Percentiles rank a stretch among this genome's conserved stretches.
These are phyloP conservation scores for Backusella circina DNA, from an alignment of 192 early-diverging fungal species.

Conservation along the genomic window DNA sequence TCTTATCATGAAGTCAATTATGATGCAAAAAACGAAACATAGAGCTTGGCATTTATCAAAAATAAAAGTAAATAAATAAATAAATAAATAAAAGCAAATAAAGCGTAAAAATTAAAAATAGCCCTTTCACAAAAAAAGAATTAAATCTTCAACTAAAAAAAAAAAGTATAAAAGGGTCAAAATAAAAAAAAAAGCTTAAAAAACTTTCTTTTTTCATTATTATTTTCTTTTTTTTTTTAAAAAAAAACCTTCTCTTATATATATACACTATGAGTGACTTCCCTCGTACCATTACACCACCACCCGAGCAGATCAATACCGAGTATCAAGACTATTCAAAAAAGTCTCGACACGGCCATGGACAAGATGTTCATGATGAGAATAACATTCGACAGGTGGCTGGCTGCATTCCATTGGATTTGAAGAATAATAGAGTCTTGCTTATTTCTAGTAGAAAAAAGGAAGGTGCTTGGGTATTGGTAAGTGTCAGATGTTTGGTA, in stretches of 20 bases:
- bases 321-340: slow-evolving; percentile 23
- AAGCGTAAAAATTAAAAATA: background rate
- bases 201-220: background rate
- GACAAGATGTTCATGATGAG: slow-evolving; percentile 20
- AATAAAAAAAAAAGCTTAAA: background rate
- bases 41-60: background rate
- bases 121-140: background rate
- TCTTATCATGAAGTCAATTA: background rate
- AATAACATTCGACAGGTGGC: slow-evolving; percentile 33
- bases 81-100: background rate
- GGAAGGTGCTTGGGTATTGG: slow-evolving; percentile 49
- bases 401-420: slow-evolving; percentile 54
- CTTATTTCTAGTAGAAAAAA: slow-evolving; percentile 47
- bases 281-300: slow-evolving; percentile 7
- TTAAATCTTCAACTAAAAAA: background rate
- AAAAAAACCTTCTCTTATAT: background rate
- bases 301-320: background rate
- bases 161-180: background rate
- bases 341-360: slow-evolving; percentile 21
- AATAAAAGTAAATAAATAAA: background rate
- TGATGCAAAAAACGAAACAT: background rate
- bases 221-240: background rate
- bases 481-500: no score
- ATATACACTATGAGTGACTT: background rate
- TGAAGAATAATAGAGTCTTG: slow-evolving; percentile 36